Evolutionary conservation across 164 flowering plant genomes (phyloP), one percentile per base, ranked within the genome.

Genomic region (Amborella trichopoda): DNA sequence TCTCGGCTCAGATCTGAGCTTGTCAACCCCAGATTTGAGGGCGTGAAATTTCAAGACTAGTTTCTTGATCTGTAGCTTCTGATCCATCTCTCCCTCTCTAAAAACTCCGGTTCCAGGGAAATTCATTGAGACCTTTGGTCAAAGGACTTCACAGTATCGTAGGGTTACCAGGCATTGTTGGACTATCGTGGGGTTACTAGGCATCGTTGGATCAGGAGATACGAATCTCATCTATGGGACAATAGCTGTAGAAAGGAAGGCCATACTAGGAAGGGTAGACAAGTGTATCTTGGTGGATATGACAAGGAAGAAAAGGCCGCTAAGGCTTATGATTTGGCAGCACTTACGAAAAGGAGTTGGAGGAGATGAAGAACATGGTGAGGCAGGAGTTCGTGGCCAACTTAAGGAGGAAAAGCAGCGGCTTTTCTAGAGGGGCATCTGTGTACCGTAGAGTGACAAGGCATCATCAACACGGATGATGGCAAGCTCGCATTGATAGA

Each of bases 151-250:
- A n/a, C n/a, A n/a, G n/a, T n/a, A n/a, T n/a, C n/a, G n/a, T n/a
- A n/a, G n/a, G n/a, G n/a, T n/a, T n/a, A n/a, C n/a, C n/a, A n/a
- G n/a, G n/a, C n/a, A n/a, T n/a, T n/a, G n/a, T n/a, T n/a, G n/a
- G n/a, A n/a, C n/a, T n/a, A n/a, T n/a, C n/a, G n/a, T n/a, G n/a
- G n/a, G n/a, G n/a, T n/a, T n/a, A n/a, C n/a, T n/a, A 81, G 94
- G 18, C 91, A 83, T 52, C 60, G 94, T 46, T 81, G 90, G 94
- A 88, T 94, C 19, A 90, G 94, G 23, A 83, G 96, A 73, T 88
- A 83, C 48, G 94, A 88, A 73, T 94, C 96, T 45, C 96, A 88
- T 76, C 86, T 88, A 1, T 88, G 96, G 96, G 96, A 87, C 51
- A 87, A 87, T 69, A 87, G 93, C 83, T 80, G 87, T 64, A 77